Evolutionary conservation across 177 flowering plant species (phyloP).

Genomic region (Vitis hybrid): DNA sequence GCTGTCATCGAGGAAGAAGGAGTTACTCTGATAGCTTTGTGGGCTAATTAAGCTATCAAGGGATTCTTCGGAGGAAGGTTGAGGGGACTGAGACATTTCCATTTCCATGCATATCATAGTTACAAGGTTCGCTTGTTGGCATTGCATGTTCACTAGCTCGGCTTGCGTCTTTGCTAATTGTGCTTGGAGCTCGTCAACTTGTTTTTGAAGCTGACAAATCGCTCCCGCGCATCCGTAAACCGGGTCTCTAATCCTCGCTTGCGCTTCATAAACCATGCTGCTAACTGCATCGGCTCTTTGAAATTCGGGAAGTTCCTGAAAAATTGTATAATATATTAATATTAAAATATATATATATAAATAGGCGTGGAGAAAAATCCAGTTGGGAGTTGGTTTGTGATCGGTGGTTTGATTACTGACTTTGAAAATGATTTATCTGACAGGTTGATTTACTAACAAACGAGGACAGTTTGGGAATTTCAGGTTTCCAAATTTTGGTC

Average conservation of each 20-base stretch:
- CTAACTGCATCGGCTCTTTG: conserved; percentile 89
- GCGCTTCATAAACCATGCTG: conserved; percentile 93
- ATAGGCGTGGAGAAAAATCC: no score
- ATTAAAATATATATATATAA: no score
- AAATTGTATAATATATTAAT: neutral
- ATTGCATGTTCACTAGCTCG: conserved; percentile 58
- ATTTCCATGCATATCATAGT: conserved; percentile 66
- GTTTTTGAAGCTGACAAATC: conserved; percentile 80
- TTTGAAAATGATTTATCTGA: no score
- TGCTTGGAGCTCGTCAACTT: conserved; percentile 67
- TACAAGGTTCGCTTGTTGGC: conserved; percentile 60
- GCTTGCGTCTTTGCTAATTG: conserved; percentile 77
- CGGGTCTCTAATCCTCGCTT: conserved; percentile 84
- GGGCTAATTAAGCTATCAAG: conserved; percentile 22
- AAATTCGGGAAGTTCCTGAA: conserved; percentile 76
- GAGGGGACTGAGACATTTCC: conserved; percentile 28
- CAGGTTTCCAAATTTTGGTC: no score
- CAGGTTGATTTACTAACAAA: no score
- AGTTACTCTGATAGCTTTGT: conserved; percentile 8
- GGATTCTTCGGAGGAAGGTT: conserved; percentile 19
- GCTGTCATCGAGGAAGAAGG: conserved; percentile 32
- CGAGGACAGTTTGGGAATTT: no score
- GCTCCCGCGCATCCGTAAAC: conserved; percentile 90
- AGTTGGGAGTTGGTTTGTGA: no score
- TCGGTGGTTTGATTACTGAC: no score